Percentiles rank a stretch among this genome's conserved stretches.
These are phyloP conservation scores for Paramecium primaurelia DNA, from an alignment of 73 alveolate genomes.

Conservation along the genomic window DNA sequence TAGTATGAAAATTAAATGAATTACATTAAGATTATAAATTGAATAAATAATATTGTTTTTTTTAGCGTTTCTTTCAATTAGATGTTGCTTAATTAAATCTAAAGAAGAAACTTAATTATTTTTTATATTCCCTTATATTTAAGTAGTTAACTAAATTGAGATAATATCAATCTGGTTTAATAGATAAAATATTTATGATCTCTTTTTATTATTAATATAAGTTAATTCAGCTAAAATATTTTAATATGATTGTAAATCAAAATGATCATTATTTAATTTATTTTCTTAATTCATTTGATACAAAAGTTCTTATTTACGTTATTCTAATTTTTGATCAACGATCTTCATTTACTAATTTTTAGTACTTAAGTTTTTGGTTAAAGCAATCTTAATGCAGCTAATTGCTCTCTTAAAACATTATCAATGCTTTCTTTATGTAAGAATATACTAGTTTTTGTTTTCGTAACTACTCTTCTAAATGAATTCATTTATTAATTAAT, in stretches of 20 bases:
- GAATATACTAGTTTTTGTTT: not conserved
- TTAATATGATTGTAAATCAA: not conserved
- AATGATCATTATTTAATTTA: not conserved
- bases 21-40: not conserved
- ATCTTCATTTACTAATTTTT: not conserved
- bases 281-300: not conserved
- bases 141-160: too few relatives aligned
- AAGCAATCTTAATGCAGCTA: slow-evolving; percentile 31
- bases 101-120: not conserved
- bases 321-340: slow-evolving; percentile 16
- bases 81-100: not conserved
- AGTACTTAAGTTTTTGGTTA: slow-evolving; percentile 17
- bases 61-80: not conserved
- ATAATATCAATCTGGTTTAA: too few relatives aligned
- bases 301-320: not conserved
- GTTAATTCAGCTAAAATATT: not conserved
- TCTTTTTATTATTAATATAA: not conserved
- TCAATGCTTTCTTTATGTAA: not conserved
- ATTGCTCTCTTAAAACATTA: not conserved
- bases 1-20: not conserved
- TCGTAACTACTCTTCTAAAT: not conserved
- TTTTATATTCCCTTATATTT: too few relatives aligned
- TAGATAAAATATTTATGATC: not conserved
- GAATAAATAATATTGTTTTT: not conserved
- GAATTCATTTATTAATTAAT: not conserved